Percentiles rank a stretch among this genome's conserved stretches.
phyloP scores from a whole-genome alignment of 257 asterid species.

The Salvia miltiorrhiza region DNA sequence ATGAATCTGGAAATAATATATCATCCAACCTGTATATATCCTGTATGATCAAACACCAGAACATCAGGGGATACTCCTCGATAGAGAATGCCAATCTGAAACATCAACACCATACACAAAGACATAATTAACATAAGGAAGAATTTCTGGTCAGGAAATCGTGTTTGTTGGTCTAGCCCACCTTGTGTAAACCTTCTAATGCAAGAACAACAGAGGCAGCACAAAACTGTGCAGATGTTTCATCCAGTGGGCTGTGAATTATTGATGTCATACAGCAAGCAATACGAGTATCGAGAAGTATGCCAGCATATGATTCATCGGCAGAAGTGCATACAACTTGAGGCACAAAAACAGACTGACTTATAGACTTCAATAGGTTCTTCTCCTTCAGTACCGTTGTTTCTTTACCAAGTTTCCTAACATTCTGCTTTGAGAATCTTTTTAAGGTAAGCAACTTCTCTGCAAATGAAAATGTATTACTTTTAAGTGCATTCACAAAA shows the following conservation, averaged over 20 bases:
- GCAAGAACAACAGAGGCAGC: constrained; percentile 79
- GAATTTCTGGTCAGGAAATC: neutral
- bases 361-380: constrained; percentile 48
- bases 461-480: constrained; percentile 30
- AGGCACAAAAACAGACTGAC: constrained; percentile 61
- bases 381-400: constrained; percentile 69
- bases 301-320: constrained; percentile 66
- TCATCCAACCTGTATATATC: constrained; percentile 70
- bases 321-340: constrained; percentile 78
- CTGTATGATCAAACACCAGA: constrained; percentile 67
- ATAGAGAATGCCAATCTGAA: constrained; percentile 71
- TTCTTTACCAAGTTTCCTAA: constrained; percentile 75
- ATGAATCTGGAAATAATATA: constrained; percentile 10
- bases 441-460: constrained; percentile 76
- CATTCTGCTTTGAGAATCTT: constrained; percentile 81
- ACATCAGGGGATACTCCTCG: constrained; percentile 88
- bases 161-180: constrained; percentile 29
- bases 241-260: constrained; percentile 62
- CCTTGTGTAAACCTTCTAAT: constrained; percentile 83
- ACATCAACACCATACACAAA: constrained; percentile 18
- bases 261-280: constrained; percentile 72
- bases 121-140: neutral
- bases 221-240: constrained; percentile 75
- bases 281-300: constrained; percentile 66
- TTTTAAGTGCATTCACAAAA: neutral